These are phyloP conservation scores for Artemisia tridentata DNA, from an alignment of 129 eudicot species.

Conservation along the genomic window DNA sequence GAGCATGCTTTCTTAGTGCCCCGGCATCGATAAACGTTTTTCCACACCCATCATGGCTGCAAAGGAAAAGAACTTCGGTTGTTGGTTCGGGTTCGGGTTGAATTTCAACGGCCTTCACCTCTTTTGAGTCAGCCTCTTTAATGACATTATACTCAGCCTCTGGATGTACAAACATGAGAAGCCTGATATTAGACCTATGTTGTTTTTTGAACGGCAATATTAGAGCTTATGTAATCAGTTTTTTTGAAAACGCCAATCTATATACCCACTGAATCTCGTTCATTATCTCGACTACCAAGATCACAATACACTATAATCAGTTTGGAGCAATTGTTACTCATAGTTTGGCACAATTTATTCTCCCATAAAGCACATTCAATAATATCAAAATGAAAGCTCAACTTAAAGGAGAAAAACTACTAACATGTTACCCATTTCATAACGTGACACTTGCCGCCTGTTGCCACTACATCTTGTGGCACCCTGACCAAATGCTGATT, in stretches of 20 bases:
- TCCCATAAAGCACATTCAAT: neutral
- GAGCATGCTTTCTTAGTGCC: constrained; percentile 89
- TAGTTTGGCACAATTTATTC: constrained; percentile 7
- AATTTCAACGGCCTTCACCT: constrained; percentile 46
- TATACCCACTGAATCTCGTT: too few relatives aligned
- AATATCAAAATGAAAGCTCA: neutral
- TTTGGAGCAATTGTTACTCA: constrained; percentile 7
- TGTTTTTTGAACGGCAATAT: constrained; percentile 30
- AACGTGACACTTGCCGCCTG: constrained; percentile 81
- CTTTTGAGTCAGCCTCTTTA: constrained; percentile 42
- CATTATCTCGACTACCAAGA: too few relatives aligned
- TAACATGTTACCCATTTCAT: constrained; percentile 87
- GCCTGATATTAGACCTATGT: neutral
- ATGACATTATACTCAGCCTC: constrained; percentile 71
- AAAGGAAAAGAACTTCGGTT: constrained; percentile 93
- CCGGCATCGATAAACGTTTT: constrained; percentile 96
- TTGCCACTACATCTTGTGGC: constrained; percentile 78
- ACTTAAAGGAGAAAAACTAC: constrained; percentile 3
- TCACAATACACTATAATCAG: too few relatives aligned
- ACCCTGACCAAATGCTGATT: constrained; percentile 46
- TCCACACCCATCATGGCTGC: constrained; percentile 96
- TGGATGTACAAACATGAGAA: constrained; percentile 15
- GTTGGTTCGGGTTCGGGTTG: constrained; percentile 97
- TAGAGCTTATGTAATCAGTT: too few relatives aligned
- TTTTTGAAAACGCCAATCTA: too few relatives aligned